Evolutionary conservation across 208 protist species (phyloP).

Genomic region (Zelonia costaricensis): DNA sequence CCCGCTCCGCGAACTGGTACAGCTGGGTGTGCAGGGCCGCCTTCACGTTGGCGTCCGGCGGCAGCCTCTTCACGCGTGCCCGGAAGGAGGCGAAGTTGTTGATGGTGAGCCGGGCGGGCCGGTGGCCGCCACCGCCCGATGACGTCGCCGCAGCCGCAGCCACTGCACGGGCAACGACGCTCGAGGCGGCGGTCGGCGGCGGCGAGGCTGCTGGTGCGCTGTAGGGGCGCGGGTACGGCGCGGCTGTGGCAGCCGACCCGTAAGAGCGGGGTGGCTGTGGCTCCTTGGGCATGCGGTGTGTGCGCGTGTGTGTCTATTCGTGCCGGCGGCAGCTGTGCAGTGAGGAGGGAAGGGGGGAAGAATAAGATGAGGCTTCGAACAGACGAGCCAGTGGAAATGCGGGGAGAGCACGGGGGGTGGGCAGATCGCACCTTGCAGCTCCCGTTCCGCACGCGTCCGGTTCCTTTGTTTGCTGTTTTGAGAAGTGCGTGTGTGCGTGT

Average conservation of each 20-base stretch:
- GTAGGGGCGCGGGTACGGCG: conserved; percentile 20
- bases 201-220: conserved; percentile 7
- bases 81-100: conserved; percentile 76
- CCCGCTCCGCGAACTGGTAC: conserved; percentile 65
- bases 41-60: conserved; percentile 66
- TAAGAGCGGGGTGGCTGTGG: conserved; percentile 5
- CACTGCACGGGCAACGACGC: conserved; percentile 4
- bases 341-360: background rate
- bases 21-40: conserved; percentile 60
- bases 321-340: background rate
- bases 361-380: too few species aligned
- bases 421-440: too few species aligned
- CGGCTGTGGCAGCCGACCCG: conserved; percentile 8
- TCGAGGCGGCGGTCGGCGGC: conserved; percentile 8
- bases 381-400: too few species aligned
- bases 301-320: too few species aligned
- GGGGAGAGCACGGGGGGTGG: too few species aligned
- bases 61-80: conserved; percentile 65
- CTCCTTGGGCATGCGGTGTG: conserved; percentile 43
- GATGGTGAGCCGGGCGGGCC: conserved; percentile 53
- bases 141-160: conserved; percentile 1
- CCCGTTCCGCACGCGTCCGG: too few species aligned
- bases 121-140: background rate
- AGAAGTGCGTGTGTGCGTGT: too few species aligned
- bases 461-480: too few species aligned